A percentile compares a stretch with the other conserved stretches of the same genome.
These are phyloP conservation scores for Suillus ampliporus DNA, from an alignment of 768 basidiomycete species.

Conservation along the genomic window DNA sequence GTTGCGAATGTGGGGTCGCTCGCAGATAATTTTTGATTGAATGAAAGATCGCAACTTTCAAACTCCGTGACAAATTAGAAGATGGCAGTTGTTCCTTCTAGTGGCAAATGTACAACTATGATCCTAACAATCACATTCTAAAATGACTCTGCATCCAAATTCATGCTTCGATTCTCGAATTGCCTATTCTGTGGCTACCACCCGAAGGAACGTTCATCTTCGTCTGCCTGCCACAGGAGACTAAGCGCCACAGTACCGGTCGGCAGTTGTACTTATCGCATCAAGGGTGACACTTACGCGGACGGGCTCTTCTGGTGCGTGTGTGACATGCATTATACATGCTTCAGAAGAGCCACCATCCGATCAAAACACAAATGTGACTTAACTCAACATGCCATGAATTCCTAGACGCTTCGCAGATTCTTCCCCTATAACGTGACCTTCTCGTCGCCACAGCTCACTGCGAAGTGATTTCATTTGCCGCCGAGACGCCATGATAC, in stretches of 20 bases:
- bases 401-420: slow-evolving; percentile 89
- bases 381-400: slow-evolving; percentile 75
- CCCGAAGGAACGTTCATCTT: no score
- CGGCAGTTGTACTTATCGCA: neutral
- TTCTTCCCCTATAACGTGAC: slow-evolving; percentile 98
- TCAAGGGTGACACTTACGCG: neutral
- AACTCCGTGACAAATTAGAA: neutral
- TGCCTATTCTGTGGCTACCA: no score
- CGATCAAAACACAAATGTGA: slow-evolving; percentile 2
- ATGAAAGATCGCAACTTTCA: neutral
- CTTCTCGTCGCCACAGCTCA: slow-evolving; percentile 97
- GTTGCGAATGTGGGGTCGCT: no score
- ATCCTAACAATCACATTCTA: no score
- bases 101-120: no score
- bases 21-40: neutral
- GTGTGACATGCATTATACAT: neutral
- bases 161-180: no score
- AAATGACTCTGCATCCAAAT: no score
- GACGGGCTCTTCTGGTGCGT: neutral
- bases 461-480: slow-evolving; percentile 92
- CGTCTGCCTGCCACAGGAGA: no score
- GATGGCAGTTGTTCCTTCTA: no score
- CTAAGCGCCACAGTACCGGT: no score
- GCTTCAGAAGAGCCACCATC: neutral
- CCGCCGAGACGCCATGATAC: slow-evolving; percentile 97